phyloP scores from a whole-genome alignment of 495 filamentous ascomycete genomes.

The Lindgomyces ingoldianus region DNA sequence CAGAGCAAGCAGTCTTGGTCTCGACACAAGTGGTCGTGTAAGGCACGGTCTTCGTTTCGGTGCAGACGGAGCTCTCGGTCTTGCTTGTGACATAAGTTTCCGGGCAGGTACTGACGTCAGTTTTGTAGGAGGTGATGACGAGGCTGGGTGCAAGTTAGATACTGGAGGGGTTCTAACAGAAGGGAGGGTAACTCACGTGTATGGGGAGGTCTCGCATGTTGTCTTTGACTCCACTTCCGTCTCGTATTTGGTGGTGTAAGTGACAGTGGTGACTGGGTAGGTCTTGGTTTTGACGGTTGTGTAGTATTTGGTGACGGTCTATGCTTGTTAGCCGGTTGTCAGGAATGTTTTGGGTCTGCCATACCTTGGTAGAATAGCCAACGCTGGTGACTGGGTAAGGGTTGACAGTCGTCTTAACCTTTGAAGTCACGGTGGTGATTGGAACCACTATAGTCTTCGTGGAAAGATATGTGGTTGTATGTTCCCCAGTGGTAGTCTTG shows the following conservation, averaged over 20 bases:
- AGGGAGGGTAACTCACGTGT: slow-evolving; percentile 20
- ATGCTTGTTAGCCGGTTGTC: not conserved
- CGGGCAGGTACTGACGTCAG: slow-evolving; percentile 16
- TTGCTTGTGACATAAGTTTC: slow-evolving; percentile 18
- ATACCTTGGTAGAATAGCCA: slow-evolving; percentile 16
- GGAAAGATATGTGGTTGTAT: not conserved
- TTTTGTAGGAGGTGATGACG: slow-evolving; percentile 21
- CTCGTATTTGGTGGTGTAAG: slow-evolving; percentile 17
- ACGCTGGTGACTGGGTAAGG: slow-evolving; percentile 15
- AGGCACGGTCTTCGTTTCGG: slow-evolving; percentile 23
- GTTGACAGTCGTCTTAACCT: slow-evolving; percentile 12
- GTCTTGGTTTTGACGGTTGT: slow-evolving; percentile 17
- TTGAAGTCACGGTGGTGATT: slow-evolving; percentile 8
- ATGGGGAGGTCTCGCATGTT: slow-evolving; percentile 8
- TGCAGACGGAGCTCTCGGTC: slow-evolving; percentile 6
- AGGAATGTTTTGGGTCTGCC: not conserved
- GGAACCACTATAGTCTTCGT: slow-evolving; percentile 35
- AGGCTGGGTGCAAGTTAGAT: slow-evolving; percentile 11
- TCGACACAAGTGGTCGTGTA: slow-evolving; percentile 27
- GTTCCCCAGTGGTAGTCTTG: slow-evolving; percentile 2
- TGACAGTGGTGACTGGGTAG: slow-evolving; percentile 19
- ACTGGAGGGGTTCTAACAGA: not conserved
- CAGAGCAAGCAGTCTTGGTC: slow-evolving; percentile 21
- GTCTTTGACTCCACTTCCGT: slow-evolving; percentile 6
- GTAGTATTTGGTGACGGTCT: slow-evolving; percentile 20